phyloP scores from a whole-genome alignment of 352 stramenopile species.

The Phytophthora europaea region DNA sequence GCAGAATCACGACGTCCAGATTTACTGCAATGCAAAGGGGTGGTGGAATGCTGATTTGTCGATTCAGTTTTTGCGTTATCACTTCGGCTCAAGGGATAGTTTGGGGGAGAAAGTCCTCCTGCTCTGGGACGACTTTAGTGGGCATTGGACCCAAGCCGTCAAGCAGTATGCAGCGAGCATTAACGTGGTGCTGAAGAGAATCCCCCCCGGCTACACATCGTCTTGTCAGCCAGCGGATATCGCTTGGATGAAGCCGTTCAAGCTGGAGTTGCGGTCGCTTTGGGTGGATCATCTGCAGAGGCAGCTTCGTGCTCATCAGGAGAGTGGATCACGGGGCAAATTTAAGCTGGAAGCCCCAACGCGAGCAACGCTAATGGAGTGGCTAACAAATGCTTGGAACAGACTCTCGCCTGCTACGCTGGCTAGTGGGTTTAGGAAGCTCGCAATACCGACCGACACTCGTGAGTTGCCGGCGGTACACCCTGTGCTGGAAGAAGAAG shows the following conservation, averaged over 20 bases:
- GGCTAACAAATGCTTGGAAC: neutral
- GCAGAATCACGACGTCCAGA: no score
- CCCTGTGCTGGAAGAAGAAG: no score
- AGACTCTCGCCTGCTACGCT: neutral
- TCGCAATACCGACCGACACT: neutral
- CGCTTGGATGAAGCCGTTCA: slow-evolving; percentile 27
- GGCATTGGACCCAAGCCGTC: slow-evolving; percentile 16
- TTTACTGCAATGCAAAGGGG: no score
- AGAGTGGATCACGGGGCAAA: neutral
- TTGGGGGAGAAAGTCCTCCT: neutral
- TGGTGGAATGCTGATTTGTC: no score
- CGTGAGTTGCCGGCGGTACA: no score
- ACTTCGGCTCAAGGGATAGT: slow-evolving; percentile 9
- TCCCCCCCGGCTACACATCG: slow-evolving; percentile 9
- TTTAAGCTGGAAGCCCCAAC: neutral
- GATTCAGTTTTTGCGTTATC: slow-evolving; percentile 16
- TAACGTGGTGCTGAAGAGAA: slow-evolving; percentile 8
- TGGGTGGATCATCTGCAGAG: neutral
- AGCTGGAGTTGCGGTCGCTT: neutral
- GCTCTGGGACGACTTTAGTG: slow-evolving; percentile 19
- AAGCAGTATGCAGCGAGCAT: neutral
- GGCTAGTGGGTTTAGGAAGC: neutral
- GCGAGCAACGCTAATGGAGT: neutral
- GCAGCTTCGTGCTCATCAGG: neutral
- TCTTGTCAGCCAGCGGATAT: slow-evolving; percentile 22